These are phyloP conservation scores for Asterochloris erici DNA, from an alignment of 139 green algal species.

Conservation along the genomic window DNA sequence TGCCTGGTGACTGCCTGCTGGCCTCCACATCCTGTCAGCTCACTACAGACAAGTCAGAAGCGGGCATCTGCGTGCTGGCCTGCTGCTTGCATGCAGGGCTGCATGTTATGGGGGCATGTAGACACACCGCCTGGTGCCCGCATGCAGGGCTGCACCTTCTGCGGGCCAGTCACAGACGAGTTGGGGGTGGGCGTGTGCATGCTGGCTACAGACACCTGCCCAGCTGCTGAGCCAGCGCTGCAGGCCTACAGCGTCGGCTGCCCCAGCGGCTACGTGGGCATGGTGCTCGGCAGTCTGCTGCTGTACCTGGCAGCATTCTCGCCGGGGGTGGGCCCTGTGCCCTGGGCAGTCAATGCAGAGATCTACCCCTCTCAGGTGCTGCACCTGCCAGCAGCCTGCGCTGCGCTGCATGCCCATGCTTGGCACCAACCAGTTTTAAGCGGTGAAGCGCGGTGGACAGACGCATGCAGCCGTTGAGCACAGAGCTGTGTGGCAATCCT, in stretches of 20 bases:
- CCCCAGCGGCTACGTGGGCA: conserved; percentile 41
- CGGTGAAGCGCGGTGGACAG: too few relatives aligned
- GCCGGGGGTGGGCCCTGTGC: conserved; percentile 67
- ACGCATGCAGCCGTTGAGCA: too few relatives aligned
- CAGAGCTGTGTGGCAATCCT: too few relatives aligned
- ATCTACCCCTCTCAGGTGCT: conserved; percentile 61
- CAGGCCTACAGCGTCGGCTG: conserved; percentile 45
- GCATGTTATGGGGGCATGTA: neutral
- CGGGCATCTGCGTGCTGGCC: neutral
- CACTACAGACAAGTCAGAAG: neutral
- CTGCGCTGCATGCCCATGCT: neutral
- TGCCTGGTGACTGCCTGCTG: neutral
- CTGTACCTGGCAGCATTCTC: conserved; percentile 67
- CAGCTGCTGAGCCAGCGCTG: neutral
- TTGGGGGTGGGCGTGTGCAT: conserved; percentile 38
- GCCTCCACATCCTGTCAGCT: neutral
- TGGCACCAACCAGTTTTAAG: neutral
- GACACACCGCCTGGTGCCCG: neutral
- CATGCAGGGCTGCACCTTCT: conserved; percentile 44
- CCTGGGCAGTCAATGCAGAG: conserved; percentile 73
- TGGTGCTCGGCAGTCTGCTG: conserved; percentile 45
- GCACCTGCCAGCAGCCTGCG: neutral
- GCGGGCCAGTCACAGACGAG: conserved; percentile 2
- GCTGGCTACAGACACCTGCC: neutral
- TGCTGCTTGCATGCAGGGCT: neutral